These are phyloP conservation scores for Podaxis pistillaris DNA, from an alignment of 768 basidiomycete species.

Conservation along the genomic window DNA sequence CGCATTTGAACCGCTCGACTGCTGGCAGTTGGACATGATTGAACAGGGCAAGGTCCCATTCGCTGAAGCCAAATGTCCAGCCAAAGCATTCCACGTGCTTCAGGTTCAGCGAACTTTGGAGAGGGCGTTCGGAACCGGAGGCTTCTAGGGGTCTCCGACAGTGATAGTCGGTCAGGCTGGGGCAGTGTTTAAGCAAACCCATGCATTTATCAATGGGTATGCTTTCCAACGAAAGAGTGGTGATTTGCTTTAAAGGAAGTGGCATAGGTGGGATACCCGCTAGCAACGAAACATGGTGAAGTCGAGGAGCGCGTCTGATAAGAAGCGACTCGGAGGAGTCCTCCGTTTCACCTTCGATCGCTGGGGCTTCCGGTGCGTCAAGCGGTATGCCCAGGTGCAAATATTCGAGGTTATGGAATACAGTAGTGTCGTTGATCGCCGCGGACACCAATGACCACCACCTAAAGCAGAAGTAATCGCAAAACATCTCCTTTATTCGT, in stretches of 20 bases:
- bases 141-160: not conserved
- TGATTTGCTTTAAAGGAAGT: slow-evolving; percentile 3
- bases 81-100: not conserved
- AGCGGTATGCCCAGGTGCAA: not conserved
- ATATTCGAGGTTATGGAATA: not conserved
- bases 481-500: not conserved
- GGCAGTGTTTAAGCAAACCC: not conserved
- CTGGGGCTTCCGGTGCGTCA: not conserved
- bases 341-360: not conserved
- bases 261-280: not conserved
- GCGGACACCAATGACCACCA: not conserved
- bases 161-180: not conserved
- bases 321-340: not conserved
- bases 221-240: not conserved
- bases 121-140: not conserved
- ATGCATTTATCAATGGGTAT: slow-evolving; percentile 2
- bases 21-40: not conserved
- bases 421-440: not conserved
- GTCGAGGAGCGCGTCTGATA: not conserved
- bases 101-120: not conserved
- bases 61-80: not conserved
- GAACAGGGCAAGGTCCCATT: not conserved
- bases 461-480: not conserved
- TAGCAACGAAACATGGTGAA: not conserved
- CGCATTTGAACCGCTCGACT: not conserved